These are phyloP conservation scores for Aegle marmelos DNA, from an alignment of 345 rosid species.

Conservation along the genomic window DNA sequence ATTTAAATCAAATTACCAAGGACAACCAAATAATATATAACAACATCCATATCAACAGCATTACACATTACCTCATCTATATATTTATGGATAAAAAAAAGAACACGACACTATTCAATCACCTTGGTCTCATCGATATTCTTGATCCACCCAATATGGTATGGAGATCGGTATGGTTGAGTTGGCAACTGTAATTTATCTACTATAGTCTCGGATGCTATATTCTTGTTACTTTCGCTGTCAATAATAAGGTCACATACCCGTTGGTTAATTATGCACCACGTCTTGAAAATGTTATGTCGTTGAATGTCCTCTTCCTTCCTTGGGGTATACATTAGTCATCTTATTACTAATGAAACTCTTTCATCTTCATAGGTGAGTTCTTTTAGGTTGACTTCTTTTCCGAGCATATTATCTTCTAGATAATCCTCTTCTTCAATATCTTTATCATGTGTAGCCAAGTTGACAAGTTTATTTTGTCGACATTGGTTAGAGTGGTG, in stretches of 20 bases:
- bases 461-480: no score
- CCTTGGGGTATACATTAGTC: rapidly evolving
- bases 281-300: no score
- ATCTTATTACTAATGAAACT: not conserved
- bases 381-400: rapidly evolving
- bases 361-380: not conserved
- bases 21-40: not conserved
- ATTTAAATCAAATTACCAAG: not conserved
- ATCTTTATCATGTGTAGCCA: not conserved
- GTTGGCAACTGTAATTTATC: not conserved
- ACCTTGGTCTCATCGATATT: not conserved
- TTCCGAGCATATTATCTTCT: rapidly evolving
- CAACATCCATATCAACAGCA: not conserved
- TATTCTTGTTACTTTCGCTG: not conserved
- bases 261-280: not conserved
- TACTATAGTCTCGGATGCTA: not conserved
- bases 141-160: not conserved
- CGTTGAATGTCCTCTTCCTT: not conserved
- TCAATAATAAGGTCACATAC: not conserved
- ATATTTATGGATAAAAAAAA: not conserved
- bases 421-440: no score
- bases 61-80: not conserved
- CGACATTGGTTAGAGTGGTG: no score
- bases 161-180: not conserved
- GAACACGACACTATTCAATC: not conserved